Evolutionary conservation across 2,329 filamentous ascomycete genomes (phyloP).

Genomic region (Tympanopsis confertula): DNA sequence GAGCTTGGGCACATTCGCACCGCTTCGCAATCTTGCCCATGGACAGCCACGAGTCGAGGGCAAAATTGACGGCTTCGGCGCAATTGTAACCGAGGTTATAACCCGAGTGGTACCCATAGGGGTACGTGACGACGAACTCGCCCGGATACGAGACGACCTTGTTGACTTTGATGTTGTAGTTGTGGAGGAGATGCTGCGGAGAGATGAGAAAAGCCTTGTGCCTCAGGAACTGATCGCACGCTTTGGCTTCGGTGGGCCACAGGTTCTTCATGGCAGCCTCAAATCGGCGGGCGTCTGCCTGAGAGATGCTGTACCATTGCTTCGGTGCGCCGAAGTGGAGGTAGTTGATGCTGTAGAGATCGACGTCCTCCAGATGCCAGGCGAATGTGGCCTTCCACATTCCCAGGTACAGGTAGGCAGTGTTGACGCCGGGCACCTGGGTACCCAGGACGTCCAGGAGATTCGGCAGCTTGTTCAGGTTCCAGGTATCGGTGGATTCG

Average conservation of each 20-base stretch:
- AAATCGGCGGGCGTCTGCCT: constrained; percentile 83
- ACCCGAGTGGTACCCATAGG: constrained; percentile 95
- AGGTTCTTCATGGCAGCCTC: constrained; percentile 89
- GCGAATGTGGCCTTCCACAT: constrained; percentile 99
- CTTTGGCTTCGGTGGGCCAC: constrained; percentile 90
- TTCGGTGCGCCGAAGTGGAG: constrained; percentile 97
- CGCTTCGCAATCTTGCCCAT: constrained; percentile 94
- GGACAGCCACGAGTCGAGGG: constrained; percentile 84
- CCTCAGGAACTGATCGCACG: constrained; percentile 87
- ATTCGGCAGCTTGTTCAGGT: constrained; percentile 87
- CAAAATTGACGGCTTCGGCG: constrained; percentile 97
- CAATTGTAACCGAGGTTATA: constrained; percentile 98
- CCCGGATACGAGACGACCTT: constrained; percentile 90
- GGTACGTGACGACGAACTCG: constrained; percentile 96
- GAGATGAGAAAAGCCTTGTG: constrained; percentile 98
- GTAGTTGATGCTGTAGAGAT: constrained; percentile 99
- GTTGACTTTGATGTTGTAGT: constrained; percentile 93
- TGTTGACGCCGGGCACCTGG: constrained; percentile 95
- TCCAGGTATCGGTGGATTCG: constrained; percentile 73
- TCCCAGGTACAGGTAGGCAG: constrained; percentile 89
- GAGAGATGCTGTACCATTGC: constrained; percentile 99
- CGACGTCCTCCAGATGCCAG: constrained; percentile 97
- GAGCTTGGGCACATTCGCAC: constrained; percentile 87
- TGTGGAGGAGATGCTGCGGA: constrained; percentile 70
- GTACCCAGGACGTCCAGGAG: constrained; percentile 86